Evolutionary conservation across 176 grass and related monocot genomes (phyloP).

Genomic region (Avena atlantica): DNA sequence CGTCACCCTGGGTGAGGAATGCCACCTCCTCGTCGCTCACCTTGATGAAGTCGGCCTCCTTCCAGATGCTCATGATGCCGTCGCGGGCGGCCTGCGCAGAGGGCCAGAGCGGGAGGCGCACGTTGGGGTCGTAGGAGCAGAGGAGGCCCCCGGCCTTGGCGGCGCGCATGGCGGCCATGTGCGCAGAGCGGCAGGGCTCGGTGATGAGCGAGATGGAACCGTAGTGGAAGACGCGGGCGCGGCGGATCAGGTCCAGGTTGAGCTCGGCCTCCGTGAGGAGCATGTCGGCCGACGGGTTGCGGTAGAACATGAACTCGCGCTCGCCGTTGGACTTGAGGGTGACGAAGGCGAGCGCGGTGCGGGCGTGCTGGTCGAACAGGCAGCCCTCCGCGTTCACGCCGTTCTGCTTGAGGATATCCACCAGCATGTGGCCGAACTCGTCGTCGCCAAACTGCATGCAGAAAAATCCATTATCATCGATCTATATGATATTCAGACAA

Average conservation of each 20-base stretch:
- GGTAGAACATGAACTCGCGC: constrained; percentile 99
- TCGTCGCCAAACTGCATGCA: neutral
- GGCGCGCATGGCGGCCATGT: constrained; percentile 85
- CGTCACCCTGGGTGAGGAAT: constrained; percentile 78
- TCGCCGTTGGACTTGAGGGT: constrained; percentile 85
- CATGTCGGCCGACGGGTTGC: constrained; percentile 98
- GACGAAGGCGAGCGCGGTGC: constrained; percentile 97
- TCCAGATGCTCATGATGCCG: constrained; percentile 89
- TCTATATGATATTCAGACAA: neutral
- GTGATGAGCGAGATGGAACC: constrained; percentile 89
- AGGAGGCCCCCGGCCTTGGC: constrained; percentile 75
- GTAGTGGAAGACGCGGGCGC: constrained; percentile 83
- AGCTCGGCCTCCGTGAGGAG: constrained; percentile 81
- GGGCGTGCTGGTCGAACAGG: constrained; percentile 73
- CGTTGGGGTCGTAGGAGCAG: constrained; percentile 90
- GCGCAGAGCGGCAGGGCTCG: constrained; percentile 75
- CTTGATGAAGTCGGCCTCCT: constrained; percentile 96
- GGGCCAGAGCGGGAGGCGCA: constrained; percentile 85
- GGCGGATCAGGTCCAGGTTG: constrained; percentile 81
- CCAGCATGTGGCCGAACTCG: constrained; percentile 7
- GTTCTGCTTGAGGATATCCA: neutral
- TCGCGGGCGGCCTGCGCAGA: constrained; percentile 62
- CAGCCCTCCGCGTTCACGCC: neutral
- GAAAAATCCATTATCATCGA: neutral
- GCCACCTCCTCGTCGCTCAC: constrained; percentile 95